Evolutionary conservation across 352 stramenopile genomes (phyloP).

Genomic region (Phytopythium sindhum): DNA sequence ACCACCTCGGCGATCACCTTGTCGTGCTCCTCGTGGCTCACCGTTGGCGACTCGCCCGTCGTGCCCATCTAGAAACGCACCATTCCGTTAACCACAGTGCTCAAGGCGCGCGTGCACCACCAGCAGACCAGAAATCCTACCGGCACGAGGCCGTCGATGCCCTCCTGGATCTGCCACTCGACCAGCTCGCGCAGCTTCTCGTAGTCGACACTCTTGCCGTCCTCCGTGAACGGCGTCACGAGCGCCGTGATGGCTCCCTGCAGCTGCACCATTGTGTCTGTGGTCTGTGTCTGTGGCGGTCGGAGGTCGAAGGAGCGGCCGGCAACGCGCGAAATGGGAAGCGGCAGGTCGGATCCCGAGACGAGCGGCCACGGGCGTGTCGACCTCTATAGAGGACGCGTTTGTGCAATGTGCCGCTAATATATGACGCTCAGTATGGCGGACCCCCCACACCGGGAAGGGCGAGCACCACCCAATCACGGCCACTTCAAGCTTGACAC

Average conservation of each 20-base stretch:
- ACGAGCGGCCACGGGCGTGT: not conserved
- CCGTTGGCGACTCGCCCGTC: conserved; percentile 95
- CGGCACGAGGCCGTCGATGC: conserved; percentile 96
- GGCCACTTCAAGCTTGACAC: conserved; percentile 25
- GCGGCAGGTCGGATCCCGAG: not conserved
- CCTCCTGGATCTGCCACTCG: conserved; percentile 91
- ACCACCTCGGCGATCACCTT: conserved; percentile 92
- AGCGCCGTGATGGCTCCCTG: conserved; percentile 91
- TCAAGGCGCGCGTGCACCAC: no score
- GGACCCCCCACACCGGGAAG: not conserved
- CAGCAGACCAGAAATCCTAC: conserved; percentile 37
- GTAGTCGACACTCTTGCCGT: conserved; percentile 92
- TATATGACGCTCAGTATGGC: not conserved
- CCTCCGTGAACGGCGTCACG: conserved; percentile 94
- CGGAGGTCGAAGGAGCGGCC: conserved; percentile 3
- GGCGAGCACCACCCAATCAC: conserved; percentile 13
- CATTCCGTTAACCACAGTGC: no score
- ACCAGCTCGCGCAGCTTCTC: conserved; percentile 89
- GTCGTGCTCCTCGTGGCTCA: conserved; percentile 95
- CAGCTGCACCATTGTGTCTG: conserved; percentile 50
- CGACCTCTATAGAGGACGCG: not conserved
- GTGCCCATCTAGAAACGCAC: conserved; percentile 84
- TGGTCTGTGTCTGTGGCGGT: not conserved
- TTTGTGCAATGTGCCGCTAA: not conserved
- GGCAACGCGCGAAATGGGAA: conserved; percentile 7